Evolutionary conservation across 768 basidiomycete species (phyloP).

Genomic region (Lentinula lateritia): DNA sequence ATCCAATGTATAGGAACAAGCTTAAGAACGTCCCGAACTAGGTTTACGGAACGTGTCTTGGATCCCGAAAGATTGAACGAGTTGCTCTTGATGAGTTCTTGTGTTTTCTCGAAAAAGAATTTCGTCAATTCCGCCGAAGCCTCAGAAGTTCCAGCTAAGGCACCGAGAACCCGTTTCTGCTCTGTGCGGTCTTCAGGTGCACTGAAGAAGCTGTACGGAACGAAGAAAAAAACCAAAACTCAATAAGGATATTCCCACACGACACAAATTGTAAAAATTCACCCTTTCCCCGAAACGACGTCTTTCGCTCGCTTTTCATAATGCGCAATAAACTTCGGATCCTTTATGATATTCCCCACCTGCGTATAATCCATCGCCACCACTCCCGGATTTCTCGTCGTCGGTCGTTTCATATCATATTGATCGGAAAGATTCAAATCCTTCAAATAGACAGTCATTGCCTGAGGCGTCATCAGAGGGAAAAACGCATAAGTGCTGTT

Average conservation of each 20-base stretch:
- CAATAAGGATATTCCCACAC: too few species aligned
- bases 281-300: conserved; percentile 61
- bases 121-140: conserved; percentile 43
- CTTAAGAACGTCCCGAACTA: conserved; percentile 66
- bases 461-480: conserved; percentile 76
- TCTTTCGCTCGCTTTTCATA: conserved; percentile 46
- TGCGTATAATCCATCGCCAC: conserved; percentile 41
- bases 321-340: conserved; percentile 40
- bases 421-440: conserved; percentile 47
- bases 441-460: conserved; percentile 56
- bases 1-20: conserved; percentile 65
- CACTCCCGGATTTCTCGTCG: conserved; percentile 16
- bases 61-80: conserved; percentile 57
- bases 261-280: conserved; percentile 6
- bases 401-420: conserved; percentile 55
- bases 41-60: conserved; percentile 49
- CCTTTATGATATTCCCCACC: conserved; percentile 48
- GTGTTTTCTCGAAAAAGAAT: conserved; percentile 65
- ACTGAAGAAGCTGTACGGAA: conserved; percentile 55
- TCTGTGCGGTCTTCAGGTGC: conserved; percentile 45
- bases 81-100: conserved; percentile 44
- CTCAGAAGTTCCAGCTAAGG: conserved; percentile 43
- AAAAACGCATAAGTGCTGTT: conserved; percentile 81
- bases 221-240: neutral
- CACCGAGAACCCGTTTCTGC: conserved; percentile 38